Conservation (phyloP, 208 protist species). For the Phytomonas francai region DNA sequence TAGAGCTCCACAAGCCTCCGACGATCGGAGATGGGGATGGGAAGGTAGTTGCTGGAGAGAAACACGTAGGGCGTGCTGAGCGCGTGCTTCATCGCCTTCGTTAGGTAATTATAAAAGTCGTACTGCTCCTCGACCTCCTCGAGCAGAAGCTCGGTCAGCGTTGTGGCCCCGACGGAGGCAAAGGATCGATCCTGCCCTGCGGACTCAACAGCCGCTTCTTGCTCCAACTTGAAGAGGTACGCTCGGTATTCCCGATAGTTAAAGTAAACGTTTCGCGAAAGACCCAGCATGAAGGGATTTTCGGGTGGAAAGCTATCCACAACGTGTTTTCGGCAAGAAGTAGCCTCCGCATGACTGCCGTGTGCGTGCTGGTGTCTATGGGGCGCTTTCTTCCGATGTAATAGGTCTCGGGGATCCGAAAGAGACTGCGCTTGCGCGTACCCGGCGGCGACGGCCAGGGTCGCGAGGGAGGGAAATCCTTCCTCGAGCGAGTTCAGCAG, state of each 20-base stretch:
- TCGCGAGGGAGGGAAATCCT: not conserved
- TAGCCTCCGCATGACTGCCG: not conserved
- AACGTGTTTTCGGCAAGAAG: not conserved
- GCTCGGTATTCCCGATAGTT: not conserved
- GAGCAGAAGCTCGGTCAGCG: conserved; percentile 15
- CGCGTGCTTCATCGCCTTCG: conserved; percentile 27
- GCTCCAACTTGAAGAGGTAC: not conserved
- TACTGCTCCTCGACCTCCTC: conserved; percentile 77
- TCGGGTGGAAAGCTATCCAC: not conserved
- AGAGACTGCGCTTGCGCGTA: not conserved
- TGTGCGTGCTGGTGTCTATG: not conserved
- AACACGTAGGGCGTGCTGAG: conserved; percentile 74
- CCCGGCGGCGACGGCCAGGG: not conserved
- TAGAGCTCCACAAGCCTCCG: conserved; percentile 59
- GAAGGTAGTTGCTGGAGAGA: conserved; percentile 63
- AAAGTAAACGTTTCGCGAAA: not conserved
- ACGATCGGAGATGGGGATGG: conserved; percentile 51
- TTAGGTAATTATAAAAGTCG: conserved; percentile 54
- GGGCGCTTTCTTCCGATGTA: not conserved
- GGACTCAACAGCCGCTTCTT: not conserved
- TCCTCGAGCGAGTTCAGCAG: not conserved
- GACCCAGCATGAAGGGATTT: not conserved
- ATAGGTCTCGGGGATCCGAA: not conserved
- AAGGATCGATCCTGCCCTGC: not conserved
- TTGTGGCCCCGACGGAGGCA: not conserved